phyloP scores from a whole-genome alignment of 331 rosid genomes.

The Malus hybrid region DNA sequence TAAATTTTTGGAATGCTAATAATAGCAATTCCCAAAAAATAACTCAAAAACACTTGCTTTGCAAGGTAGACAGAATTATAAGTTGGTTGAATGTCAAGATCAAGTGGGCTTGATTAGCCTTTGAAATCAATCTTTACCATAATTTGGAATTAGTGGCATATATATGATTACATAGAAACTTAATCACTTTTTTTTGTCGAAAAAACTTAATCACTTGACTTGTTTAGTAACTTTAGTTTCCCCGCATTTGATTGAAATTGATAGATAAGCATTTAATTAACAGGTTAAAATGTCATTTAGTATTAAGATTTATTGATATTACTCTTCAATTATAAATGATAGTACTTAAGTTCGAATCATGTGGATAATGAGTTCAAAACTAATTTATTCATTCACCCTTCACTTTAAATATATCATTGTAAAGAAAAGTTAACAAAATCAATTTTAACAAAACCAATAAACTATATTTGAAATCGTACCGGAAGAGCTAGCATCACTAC shows the following conservation, averaged over 20 bases:
- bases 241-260: not conserved
- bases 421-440: too few relatives aligned
- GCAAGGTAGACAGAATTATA: not conserved
- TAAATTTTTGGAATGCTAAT: not conserved
- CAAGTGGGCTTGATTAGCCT: slow-evolving; percentile 1
- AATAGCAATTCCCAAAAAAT: too few relatives aligned
- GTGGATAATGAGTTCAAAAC: too few relatives aligned
- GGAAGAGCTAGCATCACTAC: too few relatives aligned
- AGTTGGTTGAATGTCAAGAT: slow-evolving; percentile 21
- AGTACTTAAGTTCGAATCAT: too few relatives aligned
- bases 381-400: too few relatives aligned
- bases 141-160: slow-evolving; percentile 2
- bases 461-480: too few relatives aligned
- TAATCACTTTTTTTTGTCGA: too few relatives aligned
- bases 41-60: not conserved
- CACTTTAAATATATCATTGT: too few relatives aligned
- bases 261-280: not conserved
- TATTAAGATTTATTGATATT: too few relatives aligned
- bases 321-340: not conserved
- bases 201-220: not conserved
- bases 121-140: not conserved
- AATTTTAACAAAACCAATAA: too few relatives aligned
- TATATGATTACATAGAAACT: not conserved
- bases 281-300: not conserved
- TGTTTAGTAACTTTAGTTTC: not conserved